Conservation (phyloP, 768 basidiomycete genomes). For the Hygrophorus pudorinus region DNA sequence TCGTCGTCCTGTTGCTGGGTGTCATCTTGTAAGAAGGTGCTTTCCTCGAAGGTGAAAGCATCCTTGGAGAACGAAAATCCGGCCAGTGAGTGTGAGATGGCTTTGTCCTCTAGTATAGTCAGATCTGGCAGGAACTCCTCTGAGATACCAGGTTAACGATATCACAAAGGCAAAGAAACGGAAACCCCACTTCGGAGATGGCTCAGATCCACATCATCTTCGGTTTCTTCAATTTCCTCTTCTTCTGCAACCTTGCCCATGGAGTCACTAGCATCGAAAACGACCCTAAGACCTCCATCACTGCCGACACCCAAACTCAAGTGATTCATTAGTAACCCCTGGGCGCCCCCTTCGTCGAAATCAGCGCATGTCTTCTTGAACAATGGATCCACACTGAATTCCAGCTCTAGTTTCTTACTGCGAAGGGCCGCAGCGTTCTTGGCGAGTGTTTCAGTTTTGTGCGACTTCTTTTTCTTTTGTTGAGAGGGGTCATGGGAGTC, state of each 20-base stretch:
- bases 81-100: slow-evolving; percentile 73
- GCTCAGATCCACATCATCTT: slow-evolving; percentile 56
- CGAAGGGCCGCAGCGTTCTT: slow-evolving; percentile 73
- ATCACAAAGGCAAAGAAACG: neutral
- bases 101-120: slow-evolving; percentile 49
- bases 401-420: slow-evolving; percentile 90
- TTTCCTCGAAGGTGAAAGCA: slow-evolving; percentile 50
- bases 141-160: slow-evolving; percentile 17
- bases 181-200: slow-evolving; percentile 44
- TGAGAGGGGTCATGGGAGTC: slow-evolving; percentile 50
- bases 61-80: slow-evolving; percentile 78
- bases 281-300: slow-evolving; percentile 78
- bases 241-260: slow-evolving; percentile 62
- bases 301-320: slow-evolving; percentile 65
- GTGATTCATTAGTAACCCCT: slow-evolving; percentile 96
- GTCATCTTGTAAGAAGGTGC: slow-evolving; percentile 49
- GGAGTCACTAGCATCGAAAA: slow-evolving; percentile 94
- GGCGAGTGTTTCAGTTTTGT: slow-evolving; percentile 78
- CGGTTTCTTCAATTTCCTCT: slow-evolving; percentile 62
- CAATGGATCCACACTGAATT: slow-evolving; percentile 92
- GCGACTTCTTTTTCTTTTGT: slow-evolving; percentile 52
- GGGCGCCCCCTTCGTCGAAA: slow-evolving; percentile 97
- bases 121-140: slow-evolving; percentile 70
- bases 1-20: slow-evolving; percentile 31
- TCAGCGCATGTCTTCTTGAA: slow-evolving; percentile 98